phyloP scores from a whole-genome alignment of 2,329 filamentous ascomycete species.

The Colletotrichum tabaci region DNA sequence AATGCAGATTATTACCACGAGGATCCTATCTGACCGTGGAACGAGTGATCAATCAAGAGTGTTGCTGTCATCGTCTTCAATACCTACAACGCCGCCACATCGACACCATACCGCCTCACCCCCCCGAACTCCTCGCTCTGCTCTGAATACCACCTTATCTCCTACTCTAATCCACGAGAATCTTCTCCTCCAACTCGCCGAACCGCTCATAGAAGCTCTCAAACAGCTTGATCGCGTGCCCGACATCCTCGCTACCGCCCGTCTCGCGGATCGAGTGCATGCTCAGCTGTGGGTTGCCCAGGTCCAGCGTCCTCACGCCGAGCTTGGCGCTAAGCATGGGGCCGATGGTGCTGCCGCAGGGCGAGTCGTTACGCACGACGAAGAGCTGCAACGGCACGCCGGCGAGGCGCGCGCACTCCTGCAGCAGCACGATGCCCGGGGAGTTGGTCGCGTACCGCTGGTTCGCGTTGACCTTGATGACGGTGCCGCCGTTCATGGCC shows the following conservation, averaged over 20 bases:
- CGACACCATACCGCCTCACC: not conserved
- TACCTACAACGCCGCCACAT: slow-evolving; percentile 22
- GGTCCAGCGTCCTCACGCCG: slow-evolving; percentile 89
- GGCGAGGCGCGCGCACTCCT: slow-evolving; percentile 83
- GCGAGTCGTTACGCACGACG: slow-evolving; percentile 94
- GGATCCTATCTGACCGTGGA: not conserved
- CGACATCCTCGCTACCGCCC: slow-evolving; percentile 88
- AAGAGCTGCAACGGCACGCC: slow-evolving; percentile 94
- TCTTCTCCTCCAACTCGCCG: slow-evolving; percentile 84
- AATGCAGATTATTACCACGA: not conserved
- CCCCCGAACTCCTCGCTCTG: not conserved
- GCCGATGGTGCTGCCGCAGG: slow-evolving; percentile 96
- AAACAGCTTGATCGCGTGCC: slow-evolving; percentile 88
- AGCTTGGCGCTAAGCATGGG: slow-evolving; percentile 94
- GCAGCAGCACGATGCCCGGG: slow-evolving; percentile 91
- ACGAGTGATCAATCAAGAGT: not conserved
- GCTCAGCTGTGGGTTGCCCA: slow-evolving; percentile 93
- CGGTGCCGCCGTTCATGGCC: slow-evolving; percentile 95
- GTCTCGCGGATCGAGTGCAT: slow-evolving; percentile 99
- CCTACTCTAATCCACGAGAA: slow-evolving; percentile 80
- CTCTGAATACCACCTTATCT: too few relatives aligned
- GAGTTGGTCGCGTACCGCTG: slow-evolving; percentile 97
- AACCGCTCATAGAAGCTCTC: slow-evolving; percentile 89
- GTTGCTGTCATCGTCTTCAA: slow-evolving; percentile 4
- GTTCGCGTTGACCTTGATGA: slow-evolving; percentile 99